Conservation (phyloP, 306 rosid genomes). For the Arachis hypogaea region DNA sequence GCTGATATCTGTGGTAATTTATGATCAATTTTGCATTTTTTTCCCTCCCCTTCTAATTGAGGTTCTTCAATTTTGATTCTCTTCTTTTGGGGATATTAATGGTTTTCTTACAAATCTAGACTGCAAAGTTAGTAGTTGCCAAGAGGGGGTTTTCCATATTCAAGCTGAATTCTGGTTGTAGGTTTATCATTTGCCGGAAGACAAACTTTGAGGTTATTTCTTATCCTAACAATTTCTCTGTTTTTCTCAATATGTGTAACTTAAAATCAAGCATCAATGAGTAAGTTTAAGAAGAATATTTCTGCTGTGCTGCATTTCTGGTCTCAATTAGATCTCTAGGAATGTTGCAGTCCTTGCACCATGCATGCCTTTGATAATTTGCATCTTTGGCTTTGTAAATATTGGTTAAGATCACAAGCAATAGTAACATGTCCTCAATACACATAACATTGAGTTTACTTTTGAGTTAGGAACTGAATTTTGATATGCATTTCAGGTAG, state of each 20-base stretch:
- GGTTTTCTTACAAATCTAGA: conserved; percentile 29
- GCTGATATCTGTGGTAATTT: conserved; percentile 32
- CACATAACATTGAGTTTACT: neutral
- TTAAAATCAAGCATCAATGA: conserved; percentile 32
- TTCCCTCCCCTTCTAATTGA: neutral
- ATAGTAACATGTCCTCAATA: neutral
- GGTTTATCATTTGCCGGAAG: conserved; percentile 38
- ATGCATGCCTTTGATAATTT: conserved; percentile 14
- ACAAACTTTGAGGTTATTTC: conserved; percentile 42
- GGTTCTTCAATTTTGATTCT: conserved; percentile 7
- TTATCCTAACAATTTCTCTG: conserved; percentile 19
- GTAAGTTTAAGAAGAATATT: conserved; percentile 24
- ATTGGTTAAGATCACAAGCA: conserved; percentile 7
- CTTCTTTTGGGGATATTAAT: conserved; percentile 17
- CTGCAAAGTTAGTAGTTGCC: conserved; percentile 28
- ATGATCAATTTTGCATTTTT: neutral
- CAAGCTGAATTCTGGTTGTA: conserved; percentile 40
- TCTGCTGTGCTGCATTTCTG: conserved; percentile 28
- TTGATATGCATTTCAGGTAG: conserved; percentile 45
- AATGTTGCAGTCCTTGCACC: conserved; percentile 19
- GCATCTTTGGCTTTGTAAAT: conserved; percentile 24
- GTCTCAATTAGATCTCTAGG: conserved; percentile 27
- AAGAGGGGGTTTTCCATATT: conserved; percentile 36
- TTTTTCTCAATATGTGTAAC: conserved; percentile 35
- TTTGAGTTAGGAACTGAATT: conserved; percentile 30